Percentiles rank a stretch among this genome's conserved stretches.
Evolutionary conservation across 805 yeast species (phyloP).

Genomic region (Myxozyma monticola): DNA sequence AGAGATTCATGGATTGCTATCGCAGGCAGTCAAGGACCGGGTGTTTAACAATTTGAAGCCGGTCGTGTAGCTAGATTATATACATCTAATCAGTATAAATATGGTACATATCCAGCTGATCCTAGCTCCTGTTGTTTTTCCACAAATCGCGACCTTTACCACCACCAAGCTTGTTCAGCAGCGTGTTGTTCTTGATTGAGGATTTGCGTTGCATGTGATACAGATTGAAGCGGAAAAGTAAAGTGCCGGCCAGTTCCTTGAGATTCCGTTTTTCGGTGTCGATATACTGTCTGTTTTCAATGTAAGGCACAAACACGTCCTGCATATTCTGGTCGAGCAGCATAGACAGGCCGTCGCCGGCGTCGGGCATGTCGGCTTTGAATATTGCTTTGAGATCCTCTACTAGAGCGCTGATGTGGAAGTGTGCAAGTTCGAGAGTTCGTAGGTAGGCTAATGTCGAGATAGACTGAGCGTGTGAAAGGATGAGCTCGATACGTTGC

Average conservation of each 20-base stretch:
- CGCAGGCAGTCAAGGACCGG: conserved; percentile 31
- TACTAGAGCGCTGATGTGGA: conserved; percentile 58
- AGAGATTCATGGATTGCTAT: conserved; percentile 35
- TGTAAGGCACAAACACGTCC: conserved; percentile 71
- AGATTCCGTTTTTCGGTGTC: conserved; percentile 68
- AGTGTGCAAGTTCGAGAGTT: conserved; percentile 65
- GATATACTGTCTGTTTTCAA: conserved; percentile 68
- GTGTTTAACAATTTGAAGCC: conserved; percentile 27
- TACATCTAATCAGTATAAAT: too few species aligned
- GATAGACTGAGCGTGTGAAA: conserved; percentile 62
- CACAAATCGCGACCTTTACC: conserved; percentile 18
- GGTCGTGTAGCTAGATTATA: too few species aligned
- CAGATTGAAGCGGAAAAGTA: conserved; percentile 46
- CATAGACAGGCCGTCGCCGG: conserved; percentile 44
- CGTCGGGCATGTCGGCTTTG: conserved; percentile 38
- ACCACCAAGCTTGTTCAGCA: conserved; percentile 12
- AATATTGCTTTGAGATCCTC: conserved; percentile 65
- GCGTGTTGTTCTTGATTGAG: conserved; percentile 1
- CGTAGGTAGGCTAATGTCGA: conserved; percentile 75
- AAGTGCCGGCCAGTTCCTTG: conserved; percentile 48
- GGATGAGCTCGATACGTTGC: conserved; percentile 49
- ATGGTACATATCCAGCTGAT: too few species aligned
- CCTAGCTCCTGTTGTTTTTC: conserved; percentile 8
- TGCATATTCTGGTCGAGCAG: conserved; percentile 68
- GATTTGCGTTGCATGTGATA: conserved; percentile 13